Evolutionary conservation across 345 rosid species (phyloP).

Genomic region (Brassica nigra): DNA sequence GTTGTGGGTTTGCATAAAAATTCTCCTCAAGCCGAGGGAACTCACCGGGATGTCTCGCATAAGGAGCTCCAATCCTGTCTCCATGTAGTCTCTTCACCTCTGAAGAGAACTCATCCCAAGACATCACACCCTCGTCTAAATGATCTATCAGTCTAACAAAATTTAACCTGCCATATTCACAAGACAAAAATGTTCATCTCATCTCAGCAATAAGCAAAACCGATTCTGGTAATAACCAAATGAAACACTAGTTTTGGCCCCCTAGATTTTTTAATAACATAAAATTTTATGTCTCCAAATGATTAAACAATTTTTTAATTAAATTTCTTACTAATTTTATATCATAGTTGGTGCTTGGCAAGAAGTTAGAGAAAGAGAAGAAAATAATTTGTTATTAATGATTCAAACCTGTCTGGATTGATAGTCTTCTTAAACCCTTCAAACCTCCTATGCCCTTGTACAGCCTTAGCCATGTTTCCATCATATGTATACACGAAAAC

Average conservation of each 20-base stretch:
- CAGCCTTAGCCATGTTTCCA: slow-evolving; percentile 99
- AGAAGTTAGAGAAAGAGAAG: not conserved
- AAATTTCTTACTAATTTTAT: not conserved
- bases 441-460: slow-evolving; percentile 88
- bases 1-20: slow-evolving; percentile 87
- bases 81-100: slow-evolving; percentile 66
- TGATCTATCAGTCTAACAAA: slow-evolving; percentile 72
- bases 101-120: slow-evolving; percentile 77
- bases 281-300: not conserved
- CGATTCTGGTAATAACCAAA: not conserved
- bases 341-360: not conserved
- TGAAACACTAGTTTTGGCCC: not conserved
- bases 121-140: slow-evolving; percentile 55
- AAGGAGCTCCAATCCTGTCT: slow-evolving; percentile 76
- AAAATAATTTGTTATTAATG: not conserved
- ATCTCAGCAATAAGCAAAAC: not conserved
- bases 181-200: not conserved
- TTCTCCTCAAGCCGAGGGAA: slow-evolving; percentile 85
- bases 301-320: not conserved
- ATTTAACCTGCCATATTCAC: slow-evolving; percentile 56
- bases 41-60: slow-evolving; percentile 61
- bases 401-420: slow-evolving; percentile 71
- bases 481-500: slow-evolving; percentile 95
- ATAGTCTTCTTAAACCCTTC: slow-evolving; percentile 87
- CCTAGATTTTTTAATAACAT: not conserved